Evolutionary conservation across 257 asterid species (phyloP), one percentile per base, ranked within the genome.

Genomic region (Penstemon davidsonii): DNA sequence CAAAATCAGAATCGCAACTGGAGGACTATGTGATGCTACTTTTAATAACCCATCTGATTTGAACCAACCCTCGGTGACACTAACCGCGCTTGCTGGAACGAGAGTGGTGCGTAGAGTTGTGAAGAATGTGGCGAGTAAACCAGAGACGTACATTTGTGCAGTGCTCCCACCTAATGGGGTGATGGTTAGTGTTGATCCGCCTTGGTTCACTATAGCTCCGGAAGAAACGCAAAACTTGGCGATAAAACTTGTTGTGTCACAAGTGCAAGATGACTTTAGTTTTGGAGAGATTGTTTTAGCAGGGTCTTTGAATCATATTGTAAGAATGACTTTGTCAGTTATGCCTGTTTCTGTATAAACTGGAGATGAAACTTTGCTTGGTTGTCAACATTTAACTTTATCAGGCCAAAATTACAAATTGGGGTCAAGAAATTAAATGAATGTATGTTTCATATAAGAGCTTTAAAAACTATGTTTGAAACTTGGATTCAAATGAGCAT

Each of bases 31-130:
- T 60, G 69, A 64, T 3, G 72, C 79, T 19, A 33, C 87, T 7
- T 79, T 83, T 38, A 80, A 79, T 77, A 79, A 60, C 69, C 95
- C 96, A 0, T 77, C 88, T 0, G 95, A 90, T 76, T 80, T 93
- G 59, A 93, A 93, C 84, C 78, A 82, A 66, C 96, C 99, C 58
- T 93, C 97, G 3, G 77, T 90, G 71, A 93, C 97, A 10, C 68
- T 90, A 74, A 72, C 96, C 53, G 80, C 91, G 8, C 92, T 87
- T 5, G 75, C 83, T 19, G 97, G 97, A 50, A 74, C 78, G 4
- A 60, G 88, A 55, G 40, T 74, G 36, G 78, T 85, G 0, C 85
- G 39, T 51, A 79, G 99, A 76, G 78, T 56, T 4, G 85, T 88
- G 62, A 79, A 12, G 74, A 93, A 86, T 55, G 91, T 87, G 15